Base-by-base conservation (phyloP, 2,329 filamentous ascomycete species). In the Fusarium sp. region DNA sequence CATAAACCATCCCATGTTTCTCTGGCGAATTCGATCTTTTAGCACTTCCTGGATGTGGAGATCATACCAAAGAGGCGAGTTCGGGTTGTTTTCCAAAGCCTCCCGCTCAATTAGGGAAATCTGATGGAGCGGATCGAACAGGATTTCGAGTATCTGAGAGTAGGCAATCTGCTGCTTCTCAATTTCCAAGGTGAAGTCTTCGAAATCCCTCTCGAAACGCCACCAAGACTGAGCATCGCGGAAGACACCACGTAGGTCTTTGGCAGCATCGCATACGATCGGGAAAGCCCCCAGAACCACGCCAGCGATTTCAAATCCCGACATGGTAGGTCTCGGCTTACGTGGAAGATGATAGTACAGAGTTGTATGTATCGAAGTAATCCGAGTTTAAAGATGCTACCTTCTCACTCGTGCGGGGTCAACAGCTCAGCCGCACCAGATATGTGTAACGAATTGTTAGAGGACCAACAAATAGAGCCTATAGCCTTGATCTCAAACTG, bases 101-200 rank as follows among this genome's bases (percentile, higher is more conserved):
- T 37, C 34, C 1, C 34, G 34, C 3, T 37, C 34, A 1, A 1
- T 37, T 12, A 6, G 1, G 0, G 34, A 37, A 1, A 37, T 5
- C 12, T 37, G 18, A 12, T 37, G 10, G 0, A 37, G 10, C 10
- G 34, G 34, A 12, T 37, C 34, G 4, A 37, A 37, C 0, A 37
- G 3, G 3, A 37, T 37, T 4, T 37, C 34, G 10, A 37, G 34
- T 37, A 37, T n/a, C 2, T n/a, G 34, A 37, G 34, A 37, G 4
- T 4, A 37, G 1, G 34, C 34, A 3, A 37, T 37, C 4, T 37
- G 34, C 5, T 37, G 34, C 12, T 37, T 37, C 5, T 37, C 34
- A 3, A 37, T n/a, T 37, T 37, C 34, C 18, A 37, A 1, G 34
- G n/a, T 37, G 7, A 37, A 37, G 4, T 37, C 34, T 4, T 37